Conservation (phyloP, 345 rosid species). For the Lagerstroemia speciosa region DNA sequence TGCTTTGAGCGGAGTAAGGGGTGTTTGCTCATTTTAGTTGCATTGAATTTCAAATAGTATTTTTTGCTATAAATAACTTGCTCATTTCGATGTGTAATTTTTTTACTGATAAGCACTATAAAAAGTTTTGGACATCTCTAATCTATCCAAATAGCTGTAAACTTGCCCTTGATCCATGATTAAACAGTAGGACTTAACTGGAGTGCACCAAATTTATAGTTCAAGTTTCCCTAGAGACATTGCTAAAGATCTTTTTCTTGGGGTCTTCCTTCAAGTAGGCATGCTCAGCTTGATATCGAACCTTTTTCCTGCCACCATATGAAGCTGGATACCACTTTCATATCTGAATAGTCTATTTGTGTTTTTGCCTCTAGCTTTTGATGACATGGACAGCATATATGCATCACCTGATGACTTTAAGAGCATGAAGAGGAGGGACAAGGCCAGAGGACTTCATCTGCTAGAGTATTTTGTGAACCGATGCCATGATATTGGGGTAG, state of each 20-base stretch:
- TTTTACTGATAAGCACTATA: background rate
- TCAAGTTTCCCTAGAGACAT: background rate
- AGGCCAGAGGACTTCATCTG: slow-evolving; percentile 66
- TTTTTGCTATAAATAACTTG: background rate
- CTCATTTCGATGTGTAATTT: background rate
- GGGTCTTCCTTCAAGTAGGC: background rate
- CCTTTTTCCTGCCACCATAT: background rate
- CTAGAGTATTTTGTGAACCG: slow-evolving; percentile 74
- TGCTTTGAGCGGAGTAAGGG: background rate
- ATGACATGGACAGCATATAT: slow-evolving; percentile 74
- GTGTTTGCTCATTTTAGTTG: background rate
- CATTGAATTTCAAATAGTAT: background rate
- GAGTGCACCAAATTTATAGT: background rate
- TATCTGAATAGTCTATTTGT: background rate
- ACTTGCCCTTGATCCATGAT: too few species aligned
- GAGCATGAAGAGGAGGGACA: slow-evolving; percentile 42
- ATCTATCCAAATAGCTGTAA: background rate
- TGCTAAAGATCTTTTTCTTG: background rate
- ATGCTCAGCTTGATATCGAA: background rate
- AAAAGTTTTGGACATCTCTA: background rate
- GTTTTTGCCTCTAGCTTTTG: slow-evolving; percentile 44
- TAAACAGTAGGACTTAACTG: background rate
- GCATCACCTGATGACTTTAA: slow-evolving; percentile 88
- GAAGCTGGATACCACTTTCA: background rate
- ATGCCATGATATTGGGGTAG: slow-evolving; percentile 83